Base-by-base conservation (phyloP, 1,284 basidiomycete genomes). In the Flammula alnicola region DNA sequence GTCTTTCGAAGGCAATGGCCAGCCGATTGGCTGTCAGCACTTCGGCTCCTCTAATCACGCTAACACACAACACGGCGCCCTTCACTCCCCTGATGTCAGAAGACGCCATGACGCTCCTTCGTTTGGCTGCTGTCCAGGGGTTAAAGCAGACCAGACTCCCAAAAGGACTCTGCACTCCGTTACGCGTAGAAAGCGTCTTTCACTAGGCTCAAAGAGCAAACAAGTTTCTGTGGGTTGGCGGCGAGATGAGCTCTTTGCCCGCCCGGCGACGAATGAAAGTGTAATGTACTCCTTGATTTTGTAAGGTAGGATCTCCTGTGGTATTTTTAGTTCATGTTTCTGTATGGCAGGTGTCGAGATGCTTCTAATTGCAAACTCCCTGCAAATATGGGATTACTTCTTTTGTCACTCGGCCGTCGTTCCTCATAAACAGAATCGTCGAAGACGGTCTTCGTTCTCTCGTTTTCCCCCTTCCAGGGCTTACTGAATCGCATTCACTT, bases 211-310 rank as follows among this genome's bases (percentile, higher is more conserved):
- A 56, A 56, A 16, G 65, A 64, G 42, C 69, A 72, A 43, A 73
- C 48, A 79, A 69, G 56, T 86, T 88, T 61, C 54, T 69, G 17
- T 84, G 81, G 78, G 75, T 87, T 36, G 78, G 77, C 19, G 73
- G 70, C 77, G 84, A 8, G 83, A 87, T 63, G 84, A 87, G 44
- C 63, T 87, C 12, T 88, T 88, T 62, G 81, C 82, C 31, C 69
- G 82, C 44, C 72, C 88, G 53, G 23, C 56, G 52, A 35, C 69
- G 66, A 64, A 52, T 63, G 44, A 68, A 57, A 27, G 54, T 64
- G n/a, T n/a, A n/a, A n/a, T n/a, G n/a, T n/a, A n/a, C n/a, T n/a
- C n/a, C n/a, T 12, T 66, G 38, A 52, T 39, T 17, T 12, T 20
- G 29, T 40, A 16, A 11, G 26, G 35, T 29, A 33, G 26, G 36